Base-by-base conservation (phyloP, 1,284 basidiomycete genomes). In the Phellinidium pouzarii region DNA sequence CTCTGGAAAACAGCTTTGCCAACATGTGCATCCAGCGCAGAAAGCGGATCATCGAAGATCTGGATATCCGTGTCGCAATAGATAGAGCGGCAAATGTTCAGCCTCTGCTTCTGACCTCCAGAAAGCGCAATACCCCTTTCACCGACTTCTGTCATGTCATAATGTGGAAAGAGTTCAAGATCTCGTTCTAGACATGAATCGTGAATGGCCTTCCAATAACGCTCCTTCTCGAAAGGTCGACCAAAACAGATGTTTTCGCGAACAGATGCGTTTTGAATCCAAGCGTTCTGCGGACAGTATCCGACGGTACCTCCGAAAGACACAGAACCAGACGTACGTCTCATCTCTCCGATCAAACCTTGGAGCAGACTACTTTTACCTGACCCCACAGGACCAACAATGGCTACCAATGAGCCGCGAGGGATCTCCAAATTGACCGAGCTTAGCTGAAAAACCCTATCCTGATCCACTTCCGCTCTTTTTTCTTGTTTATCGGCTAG, bases 211-310 rank as follows among this genome's bases (percentile, higher is more conserved):
- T 78, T 78, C 84, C 84, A 86, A 64, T 92, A 94, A 29, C 79
- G 75, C 44, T 80, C 78, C 59, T 87, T 81, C 43, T 94, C 86
- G 62, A 84, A 93, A 1, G 83, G 81, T 34, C 82, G 74, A 36
- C 91, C 91, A 61, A 94, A 94, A 51, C 87, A 80, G 49, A 95
- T 84, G 64, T 95, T 95, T 47, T 93, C 85, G 40, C 85, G 74
- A 42, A 48, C 7, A 20, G 55, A 40, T 31, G 50, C 50, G 44
- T 61, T 61, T 65, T 87, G 74, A 56, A 81, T 77, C 78, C 80
- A 84, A 6, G 80, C 78, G 2, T 71, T 73, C 61, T 84, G 81
- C 19, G 74, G 68, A 48, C 76, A 78, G 48, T 81, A 76, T 1
- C 77, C 72, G 1, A 80, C 75, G 1, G 71, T 66, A 4, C 80